These are phyloP conservation scores for Auricularia heimuer DNA, from an alignment of 768 basidiomycete species.

Conservation along the genomic window DNA sequence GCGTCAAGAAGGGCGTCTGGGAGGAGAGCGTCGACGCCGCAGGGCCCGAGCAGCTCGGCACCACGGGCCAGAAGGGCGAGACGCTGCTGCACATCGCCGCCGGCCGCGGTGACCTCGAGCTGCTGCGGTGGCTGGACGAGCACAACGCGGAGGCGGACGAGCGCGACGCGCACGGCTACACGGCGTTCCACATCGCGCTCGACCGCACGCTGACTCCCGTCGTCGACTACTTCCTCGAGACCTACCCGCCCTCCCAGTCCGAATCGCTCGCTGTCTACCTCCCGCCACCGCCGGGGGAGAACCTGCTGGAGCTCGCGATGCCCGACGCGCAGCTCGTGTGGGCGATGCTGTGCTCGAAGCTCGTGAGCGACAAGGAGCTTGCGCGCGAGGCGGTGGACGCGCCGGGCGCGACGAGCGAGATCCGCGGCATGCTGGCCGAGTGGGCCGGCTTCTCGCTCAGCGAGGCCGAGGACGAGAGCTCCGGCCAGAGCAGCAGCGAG, in stretches of 20 bases:
- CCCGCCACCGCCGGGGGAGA: constrained; percentile 29
- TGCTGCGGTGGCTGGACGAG: constrained; percentile 60
- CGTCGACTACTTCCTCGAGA: constrained; percentile 51
- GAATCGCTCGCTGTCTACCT: constrained; percentile 46
- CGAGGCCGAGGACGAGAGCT: constrained; percentile 9
- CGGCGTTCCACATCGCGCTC: constrained; percentile 60
- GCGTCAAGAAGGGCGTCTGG: constrained; percentile 57
- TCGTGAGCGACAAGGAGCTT: constrained; percentile 43
- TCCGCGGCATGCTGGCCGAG: constrained; percentile 41
- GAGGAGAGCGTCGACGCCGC: constrained; percentile 61
- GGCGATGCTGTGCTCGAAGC: constrained; percentile 49
- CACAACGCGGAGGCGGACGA: constrained; percentile 71
- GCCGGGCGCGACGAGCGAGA: constrained; percentile 23
- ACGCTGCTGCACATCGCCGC: constrained; percentile 64
- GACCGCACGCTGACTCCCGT: constrained; percentile 41
- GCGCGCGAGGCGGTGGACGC: constrained; percentile 9
- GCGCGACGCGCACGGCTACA: constrained; percentile 44
- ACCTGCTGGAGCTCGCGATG: constrained; percentile 41
- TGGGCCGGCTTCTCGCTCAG: constrained; percentile 38
- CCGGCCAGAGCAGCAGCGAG: not conserved
- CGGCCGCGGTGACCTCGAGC: constrained; percentile 40
- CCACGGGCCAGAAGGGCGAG: constrained; percentile 23
- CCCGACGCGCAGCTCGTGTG: constrained; percentile 54
- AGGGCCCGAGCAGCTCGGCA: constrained; percentile 47
- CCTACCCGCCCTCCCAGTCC: constrained; percentile 38